phyloP scores from a whole-genome alignment of 176 grass and related monocot genomes.

The Zea luxurians region DNA sequence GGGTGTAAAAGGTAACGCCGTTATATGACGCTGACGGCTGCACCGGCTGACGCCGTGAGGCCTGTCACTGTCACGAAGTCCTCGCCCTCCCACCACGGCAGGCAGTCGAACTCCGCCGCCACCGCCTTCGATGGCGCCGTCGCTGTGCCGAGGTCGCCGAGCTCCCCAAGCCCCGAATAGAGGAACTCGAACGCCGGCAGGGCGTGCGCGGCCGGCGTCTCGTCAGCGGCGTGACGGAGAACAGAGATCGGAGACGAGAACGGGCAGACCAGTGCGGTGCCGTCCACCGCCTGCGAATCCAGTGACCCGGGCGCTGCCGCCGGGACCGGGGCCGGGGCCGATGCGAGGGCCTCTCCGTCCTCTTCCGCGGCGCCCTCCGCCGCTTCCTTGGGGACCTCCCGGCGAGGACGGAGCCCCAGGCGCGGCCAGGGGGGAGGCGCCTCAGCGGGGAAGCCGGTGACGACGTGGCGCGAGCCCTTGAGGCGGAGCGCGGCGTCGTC shows the following conservation, averaged over 20 bases:
- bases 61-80: conserved; percentile 47
- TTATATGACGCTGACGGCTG: conserved; percentile 54
- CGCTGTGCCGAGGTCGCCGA: conserved; percentile 32
- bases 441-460: conserved; percentile 43
- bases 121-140: conserved; percentile 17
- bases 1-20: background rate
- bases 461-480: conserved; percentile 45
- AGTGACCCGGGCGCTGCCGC: background rate
- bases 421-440: background rate
- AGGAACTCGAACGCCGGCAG: conserved; percentile 45
- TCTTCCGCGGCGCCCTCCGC: background rate
- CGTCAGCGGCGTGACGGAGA: conserved; percentile 32
- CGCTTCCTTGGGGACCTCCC: background rate
- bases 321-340: background rate
- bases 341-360: background rate
- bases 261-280: conserved; percentile 6
- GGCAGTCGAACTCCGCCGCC: conserved; percentile 49
- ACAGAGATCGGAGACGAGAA: conserved; percentile 54
- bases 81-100: conserved; percentile 48
- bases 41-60: conserved; percentile 18
- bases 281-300: background rate
- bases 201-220: background rate
- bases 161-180: conserved; percentile 1
- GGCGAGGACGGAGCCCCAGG: background rate
- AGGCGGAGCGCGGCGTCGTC: conserved; percentile 58